Conservation (phyloP, 1,284 basidiomycete genomes). For the Ceratobasidium papillatum region DNA sequence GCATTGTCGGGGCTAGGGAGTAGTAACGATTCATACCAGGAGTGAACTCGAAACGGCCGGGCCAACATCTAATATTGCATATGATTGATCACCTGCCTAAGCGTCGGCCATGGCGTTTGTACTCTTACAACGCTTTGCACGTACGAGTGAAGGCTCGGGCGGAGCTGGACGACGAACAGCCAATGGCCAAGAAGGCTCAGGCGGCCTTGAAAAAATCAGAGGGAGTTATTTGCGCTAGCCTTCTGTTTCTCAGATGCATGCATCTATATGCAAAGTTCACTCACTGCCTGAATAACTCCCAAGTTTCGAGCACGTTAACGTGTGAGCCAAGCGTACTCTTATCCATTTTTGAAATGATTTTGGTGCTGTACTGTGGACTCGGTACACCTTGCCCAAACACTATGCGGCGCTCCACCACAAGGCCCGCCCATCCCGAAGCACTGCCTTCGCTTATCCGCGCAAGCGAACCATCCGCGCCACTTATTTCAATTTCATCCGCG, state of each 20-base stretch:
- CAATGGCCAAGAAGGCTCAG: too few species aligned
- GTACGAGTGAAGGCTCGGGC: too few species aligned
- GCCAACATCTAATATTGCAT: too few species aligned
- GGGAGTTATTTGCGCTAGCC: neutral
- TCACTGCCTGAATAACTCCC: neutral
- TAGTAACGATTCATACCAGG: neutral
- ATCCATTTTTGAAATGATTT: neutral
- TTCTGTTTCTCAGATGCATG: neutral
- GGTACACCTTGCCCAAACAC: neutral
- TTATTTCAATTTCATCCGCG: slow-evolving; percentile 14
- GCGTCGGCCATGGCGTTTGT: too few species aligned
- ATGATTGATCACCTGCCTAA: too few species aligned
- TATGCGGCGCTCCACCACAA: neutral
- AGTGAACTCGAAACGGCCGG: too few species aligned
- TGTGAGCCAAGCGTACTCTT: neutral
- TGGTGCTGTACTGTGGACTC: neutral
- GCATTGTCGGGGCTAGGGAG: neutral
- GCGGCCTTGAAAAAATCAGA: neutral
- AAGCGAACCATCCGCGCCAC: neutral
- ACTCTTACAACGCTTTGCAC: too few species aligned
- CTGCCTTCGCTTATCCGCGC: neutral
- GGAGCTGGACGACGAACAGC: too few species aligned
- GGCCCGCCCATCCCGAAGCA: neutral
- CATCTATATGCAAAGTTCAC: neutral
- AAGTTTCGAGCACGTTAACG: neutral